Base-by-base conservation (phyloP, 495 filamentous ascomycete genomes). In the Annulohypoxylon bovei region DNA sequence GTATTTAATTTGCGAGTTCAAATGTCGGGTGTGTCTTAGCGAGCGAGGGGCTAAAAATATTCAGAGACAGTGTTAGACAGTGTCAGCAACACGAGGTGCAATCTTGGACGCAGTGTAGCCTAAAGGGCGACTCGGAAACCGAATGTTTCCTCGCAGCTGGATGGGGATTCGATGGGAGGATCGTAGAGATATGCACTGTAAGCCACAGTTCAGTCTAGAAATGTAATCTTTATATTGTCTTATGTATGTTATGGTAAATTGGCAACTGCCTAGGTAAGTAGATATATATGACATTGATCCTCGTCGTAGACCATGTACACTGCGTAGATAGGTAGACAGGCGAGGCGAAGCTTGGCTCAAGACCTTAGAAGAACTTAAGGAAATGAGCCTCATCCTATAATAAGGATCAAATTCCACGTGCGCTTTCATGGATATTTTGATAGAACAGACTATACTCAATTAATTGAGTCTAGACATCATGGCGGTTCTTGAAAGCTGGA, bases 391-490 rank as follows among this genome's bases (percentile, higher is more conserved):
- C 25, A 35, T 40, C 33, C 33, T 60, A 25, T 40, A 67, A 44
- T 44, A 53, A 67, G 64, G 12, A 54, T 22, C 18, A 50, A 46
- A 18, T 46, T 53, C 64, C 64, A 67, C 44, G 44, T 60, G 54
- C 6, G 46, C 3, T 6, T 33, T 46, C 49, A 23, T 63, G 35
- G 32, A 27, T 63, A 12, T 35, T 62, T 50, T 16, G 40, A 20
- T 30, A 6, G 28, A 18, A 7, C 12, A 33, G 6, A 16, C 33
- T n/a, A 42, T 46, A 20, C 23, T 28, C 39, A 16, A 22, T 20
- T 23, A 50, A 16, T 44, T n/a, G 9, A 23, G 7, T 46, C 32
- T 32, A 56, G 35, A 54, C 40, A 53, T 54, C 27, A 27, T 54
- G 55, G 46, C 60, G 18, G 12, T 54, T 46, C 27, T 60, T 47